These are phyloP conservation scores for Elongisporangium senticosum DNA, from an alignment of 352 stramenopile genomes.

Conservation along the genomic window DNA sequence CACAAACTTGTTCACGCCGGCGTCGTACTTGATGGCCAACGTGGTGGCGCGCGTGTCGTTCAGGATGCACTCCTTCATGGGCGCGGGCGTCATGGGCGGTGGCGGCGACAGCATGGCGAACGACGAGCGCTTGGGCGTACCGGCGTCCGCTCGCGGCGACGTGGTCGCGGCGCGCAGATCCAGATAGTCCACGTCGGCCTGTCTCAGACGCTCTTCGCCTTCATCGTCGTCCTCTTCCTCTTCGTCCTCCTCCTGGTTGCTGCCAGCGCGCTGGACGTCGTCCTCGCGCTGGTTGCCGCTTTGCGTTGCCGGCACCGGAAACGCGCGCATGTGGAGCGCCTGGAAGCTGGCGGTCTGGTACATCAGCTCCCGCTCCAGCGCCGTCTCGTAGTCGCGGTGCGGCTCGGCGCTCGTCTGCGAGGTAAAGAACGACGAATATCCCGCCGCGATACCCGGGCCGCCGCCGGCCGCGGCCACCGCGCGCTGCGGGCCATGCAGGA, in stretches of 20 bases:
- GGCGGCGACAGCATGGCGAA: slow-evolving; percentile 1
- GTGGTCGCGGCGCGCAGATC: background rate
- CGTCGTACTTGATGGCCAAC: slow-evolving; percentile 71
- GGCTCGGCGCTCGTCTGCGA: background rate
- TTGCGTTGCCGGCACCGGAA: slow-evolving; percentile 16
- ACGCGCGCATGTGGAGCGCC: slow-evolving; percentile 49
- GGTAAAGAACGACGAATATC: background rate
- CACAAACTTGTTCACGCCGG: slow-evolving; percentile 58
- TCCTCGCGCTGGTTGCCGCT: slow-evolving; percentile 5
- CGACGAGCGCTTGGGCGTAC: background rate
- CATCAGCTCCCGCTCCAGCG: slow-evolving; percentile 28
- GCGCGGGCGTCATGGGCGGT: slow-evolving; percentile 5
- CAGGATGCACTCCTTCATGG: slow-evolving; percentile 81
- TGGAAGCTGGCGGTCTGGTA: slow-evolving; percentile 43
- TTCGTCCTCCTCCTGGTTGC: slow-evolving; percentile 4
- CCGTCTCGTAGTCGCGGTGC: slow-evolving; percentile 16
- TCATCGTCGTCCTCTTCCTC: slow-evolving; percentile 8
- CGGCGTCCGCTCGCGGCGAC: slow-evolving; percentile 1
- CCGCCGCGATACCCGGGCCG: background rate
- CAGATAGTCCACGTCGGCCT: background rate
- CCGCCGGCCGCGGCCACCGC: slow-evolving; percentile 14
- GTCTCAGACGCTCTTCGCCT: background rate
- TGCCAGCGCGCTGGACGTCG: background rate
- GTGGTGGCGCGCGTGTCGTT: slow-evolving; percentile 80
- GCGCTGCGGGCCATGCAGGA: slow-evolving; percentile 70